phyloP scores from a whole-genome alignment of 495 filamentous ascomycete species.

The Aspergillus sclerotioniger region DNA sequence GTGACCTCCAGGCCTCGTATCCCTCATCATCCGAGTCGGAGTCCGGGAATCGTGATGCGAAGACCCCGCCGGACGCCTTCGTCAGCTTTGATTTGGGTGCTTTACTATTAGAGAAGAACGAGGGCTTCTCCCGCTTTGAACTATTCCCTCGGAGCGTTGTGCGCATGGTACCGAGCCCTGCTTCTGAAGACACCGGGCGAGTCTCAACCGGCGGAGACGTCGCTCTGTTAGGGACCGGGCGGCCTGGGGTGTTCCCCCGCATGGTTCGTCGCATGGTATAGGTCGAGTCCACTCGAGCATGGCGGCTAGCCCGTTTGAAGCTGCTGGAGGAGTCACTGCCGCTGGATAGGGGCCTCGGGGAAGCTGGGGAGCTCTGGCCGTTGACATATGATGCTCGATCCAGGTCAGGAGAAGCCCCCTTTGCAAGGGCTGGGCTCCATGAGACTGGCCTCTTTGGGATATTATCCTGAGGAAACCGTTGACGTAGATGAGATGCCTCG shows the following conservation, averaged over 20 bases:
- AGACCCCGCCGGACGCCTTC: conserved; percentile 20
- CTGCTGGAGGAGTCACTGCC: conserved; percentile 63
- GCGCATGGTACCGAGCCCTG: conserved; percentile 40
- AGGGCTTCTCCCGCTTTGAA: conserved; percentile 35
- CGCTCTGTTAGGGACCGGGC: conserved; percentile 22
- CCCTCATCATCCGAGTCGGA: conserved; percentile 71
- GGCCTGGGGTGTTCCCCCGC: conserved; percentile 36
- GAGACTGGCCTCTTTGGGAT: conserved; percentile 25
- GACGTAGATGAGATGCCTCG: not conserved
- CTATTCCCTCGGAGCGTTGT: conserved; percentile 48
- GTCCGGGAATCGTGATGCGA: conserved; percentile 55
- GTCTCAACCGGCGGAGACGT: conserved; percentile 28
- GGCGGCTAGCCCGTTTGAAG: conserved; percentile 51
- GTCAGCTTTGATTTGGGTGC: conserved; percentile 35
- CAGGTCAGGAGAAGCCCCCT: conserved; percentile 1
- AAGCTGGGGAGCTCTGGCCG: conserved; percentile 10
- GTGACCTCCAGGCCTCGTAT: conserved; percentile 40
- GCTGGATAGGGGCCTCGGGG: conserved; percentile 40
- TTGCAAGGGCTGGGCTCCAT: conserved; percentile 26
- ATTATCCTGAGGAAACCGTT: conserved; percentile 10
- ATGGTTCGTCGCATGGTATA: conserved; percentile 57
- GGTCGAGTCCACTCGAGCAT: conserved; percentile 32
- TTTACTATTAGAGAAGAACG: conserved; percentile 50
- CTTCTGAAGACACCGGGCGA: conserved; percentile 34
- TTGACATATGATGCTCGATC: conserved; percentile 7